Conservation (phyloP, 495 filamentous ascomycete species). For the Neurospora cerealis region DNA sequence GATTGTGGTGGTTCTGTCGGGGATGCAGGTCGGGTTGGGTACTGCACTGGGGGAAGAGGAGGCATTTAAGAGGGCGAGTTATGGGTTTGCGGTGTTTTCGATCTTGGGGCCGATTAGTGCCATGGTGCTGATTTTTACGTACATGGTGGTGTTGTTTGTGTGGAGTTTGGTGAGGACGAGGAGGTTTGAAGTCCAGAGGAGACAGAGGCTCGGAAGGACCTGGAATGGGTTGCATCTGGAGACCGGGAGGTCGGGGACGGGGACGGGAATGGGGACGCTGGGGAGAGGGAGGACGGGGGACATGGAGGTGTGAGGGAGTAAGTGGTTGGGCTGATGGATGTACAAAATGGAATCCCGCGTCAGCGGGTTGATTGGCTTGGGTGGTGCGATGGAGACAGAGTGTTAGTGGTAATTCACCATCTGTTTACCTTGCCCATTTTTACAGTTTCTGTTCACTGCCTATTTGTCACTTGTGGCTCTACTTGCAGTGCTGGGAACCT, state of each 20-base stretch:
- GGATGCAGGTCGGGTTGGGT: slow-evolving; percentile 49
- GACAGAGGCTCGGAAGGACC: background rate
- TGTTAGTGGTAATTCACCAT: background rate
- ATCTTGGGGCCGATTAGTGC: slow-evolving; percentile 21
- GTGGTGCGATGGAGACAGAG: too few relatives aligned
- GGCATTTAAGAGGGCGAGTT: slow-evolving; percentile 36
- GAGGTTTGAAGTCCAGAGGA: background rate
- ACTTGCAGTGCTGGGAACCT: background rate
- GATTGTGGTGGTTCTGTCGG: slow-evolving; percentile 42
- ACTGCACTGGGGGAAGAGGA: slow-evolving; percentile 5
- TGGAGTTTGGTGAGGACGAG: background rate
- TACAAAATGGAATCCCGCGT: background rate
- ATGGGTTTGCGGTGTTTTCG: slow-evolving; percentile 45
- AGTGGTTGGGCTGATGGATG: background rate
- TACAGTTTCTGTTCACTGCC: background rate
- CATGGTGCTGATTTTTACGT: background rate
- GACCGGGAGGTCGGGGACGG: too few relatives aligned
- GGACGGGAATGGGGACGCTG: background rate
- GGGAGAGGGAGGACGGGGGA: background rate
- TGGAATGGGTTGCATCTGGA: background rate
- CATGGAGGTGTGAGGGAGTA: too few relatives aligned
- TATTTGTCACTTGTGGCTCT: background rate
- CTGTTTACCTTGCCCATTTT: background rate
- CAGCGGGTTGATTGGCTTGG: background rate
- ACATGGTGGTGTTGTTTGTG: background rate